A percentile compares a stretch with the other conserved stretches of the same genome.
These are phyloP conservation scores for Malania oleifera DNA, from an alignment of 164 flowering plant genomes.

Conservation along the genomic window DNA sequence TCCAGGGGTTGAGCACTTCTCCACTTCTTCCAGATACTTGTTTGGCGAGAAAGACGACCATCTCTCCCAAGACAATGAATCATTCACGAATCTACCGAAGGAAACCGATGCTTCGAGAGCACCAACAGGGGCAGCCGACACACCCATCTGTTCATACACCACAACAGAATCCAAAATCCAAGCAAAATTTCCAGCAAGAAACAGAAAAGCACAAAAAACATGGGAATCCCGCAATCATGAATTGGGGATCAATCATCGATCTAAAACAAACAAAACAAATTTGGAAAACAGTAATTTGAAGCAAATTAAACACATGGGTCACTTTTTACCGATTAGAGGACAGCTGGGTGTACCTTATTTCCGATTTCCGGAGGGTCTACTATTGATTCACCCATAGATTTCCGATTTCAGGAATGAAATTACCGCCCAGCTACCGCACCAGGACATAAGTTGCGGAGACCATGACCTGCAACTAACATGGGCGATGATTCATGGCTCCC, in stretches of 20 bases:
- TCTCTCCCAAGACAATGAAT: constrained; percentile 82
- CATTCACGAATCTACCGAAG: constrained; percentile 77
- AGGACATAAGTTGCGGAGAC: constrained; percentile 5
- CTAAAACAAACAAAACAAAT: not conserved
- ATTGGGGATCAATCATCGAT: constrained; percentile 11
- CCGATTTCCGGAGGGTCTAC: constrained; percentile 27
- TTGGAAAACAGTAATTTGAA: constrained; percentile 7
- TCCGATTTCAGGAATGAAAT: constrained; percentile 8
- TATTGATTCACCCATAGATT: constrained; percentile 33
- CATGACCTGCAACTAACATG: constrained; percentile 20
- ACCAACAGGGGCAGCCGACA: constrained; percentile 24
- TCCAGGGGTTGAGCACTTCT: constrained; percentile 83
- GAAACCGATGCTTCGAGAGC: constrained; percentile 59
- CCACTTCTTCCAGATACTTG: constrained; percentile 90
- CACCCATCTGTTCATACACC: constrained; percentile 40
- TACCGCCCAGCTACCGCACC: constrained; percentile 17
- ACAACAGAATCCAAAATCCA: constrained; percentile 12
- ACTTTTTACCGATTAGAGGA: constrained; percentile 2
- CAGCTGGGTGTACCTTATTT: constrained; percentile 38
- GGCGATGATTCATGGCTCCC: constrained; percentile 13
- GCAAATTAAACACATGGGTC: constrained; percentile 12
- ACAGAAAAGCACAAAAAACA: not conserved
- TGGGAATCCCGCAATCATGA: constrained; percentile 5
- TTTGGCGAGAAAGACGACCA: constrained; percentile 90
- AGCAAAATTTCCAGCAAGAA: constrained; percentile 14